phyloP scores from a whole-genome alignment of 164 flowering plant species.

The Tetracentron sinense region DNA sequence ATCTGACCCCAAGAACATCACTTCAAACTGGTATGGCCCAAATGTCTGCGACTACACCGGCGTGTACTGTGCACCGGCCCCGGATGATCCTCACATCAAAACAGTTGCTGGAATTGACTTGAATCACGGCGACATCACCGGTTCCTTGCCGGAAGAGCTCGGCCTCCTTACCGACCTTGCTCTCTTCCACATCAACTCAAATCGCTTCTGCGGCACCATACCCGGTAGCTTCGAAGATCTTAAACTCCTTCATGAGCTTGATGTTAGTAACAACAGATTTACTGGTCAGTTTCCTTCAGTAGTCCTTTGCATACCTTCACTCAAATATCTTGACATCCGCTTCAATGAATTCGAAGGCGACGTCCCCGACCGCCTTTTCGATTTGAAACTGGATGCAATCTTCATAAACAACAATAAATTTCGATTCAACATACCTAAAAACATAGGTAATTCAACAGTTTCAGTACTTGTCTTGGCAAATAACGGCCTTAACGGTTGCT shows the following conservation, averaged over 20 bases:
- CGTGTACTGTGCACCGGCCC: conserved; percentile 72
- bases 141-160: conserved; percentile 55
- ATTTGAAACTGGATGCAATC: conserved; percentile 63
- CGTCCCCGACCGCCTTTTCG: conserved; percentile 52
- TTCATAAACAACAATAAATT: conserved; percentile 77
- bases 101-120: conserved; percentile 85
- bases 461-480: conserved; percentile 67
- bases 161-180: conserved; percentile 69
- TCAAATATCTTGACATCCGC: conserved; percentile 63
- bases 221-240: conserved; percentile 42
- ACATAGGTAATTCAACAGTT: conserved; percentile 58
- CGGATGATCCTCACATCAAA: conserved; percentile 38
- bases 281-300: conserved; percentile 51
- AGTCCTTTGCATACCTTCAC: conserved; percentile 42
- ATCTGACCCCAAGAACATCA: conserved; percentile 60
- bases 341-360: conserved; percentile 58
- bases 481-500: conserved; percentile 41
- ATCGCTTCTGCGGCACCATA: conserved; percentile 50
- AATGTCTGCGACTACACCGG: conserved; percentile 76
- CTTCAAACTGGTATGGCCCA: conserved; percentile 57
- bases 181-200: conserved; percentile 70
- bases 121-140: conserved; percentile 57
- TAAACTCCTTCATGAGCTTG: conserved; percentile 56
- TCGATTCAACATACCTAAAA: conserved; percentile 36
- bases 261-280: conserved; percentile 65